Evolutionary conservation across 169 alveolate genomes (phyloP).

Genomic region (Plasmodium cynomolgi): DNA sequence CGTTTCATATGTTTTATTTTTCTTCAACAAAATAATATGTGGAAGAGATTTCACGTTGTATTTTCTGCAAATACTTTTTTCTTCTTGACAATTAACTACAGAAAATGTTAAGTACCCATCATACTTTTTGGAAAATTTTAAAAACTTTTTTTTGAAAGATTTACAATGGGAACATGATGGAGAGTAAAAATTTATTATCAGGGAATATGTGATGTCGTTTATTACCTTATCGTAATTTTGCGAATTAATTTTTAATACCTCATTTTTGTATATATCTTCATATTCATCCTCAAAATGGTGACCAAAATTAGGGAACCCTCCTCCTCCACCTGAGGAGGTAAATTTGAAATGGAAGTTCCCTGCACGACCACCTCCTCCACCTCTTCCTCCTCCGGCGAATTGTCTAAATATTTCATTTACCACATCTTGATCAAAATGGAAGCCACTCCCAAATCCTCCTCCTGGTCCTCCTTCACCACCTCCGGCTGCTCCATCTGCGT

Average conservation of each 20-base stretch:
- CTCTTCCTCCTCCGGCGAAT: slow-evolving; percentile 78
- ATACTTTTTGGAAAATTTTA: slow-evolving; percentile 79
- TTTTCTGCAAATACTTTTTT: slow-evolving; percentile 72
- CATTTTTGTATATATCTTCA: slow-evolving; percentile 76
- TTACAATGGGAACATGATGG: slow-evolving; percentile 85
- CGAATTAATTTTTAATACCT: slow-evolving; percentile 77
- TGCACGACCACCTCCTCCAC: slow-evolving; percentile 58
- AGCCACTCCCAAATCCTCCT: slow-evolving; percentile 77
- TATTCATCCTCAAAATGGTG: slow-evolving; percentile 44
- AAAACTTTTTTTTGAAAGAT: slow-evolving; percentile 69
- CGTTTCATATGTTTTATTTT: slow-evolving; percentile 55
- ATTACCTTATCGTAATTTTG: slow-evolving; percentile 40
- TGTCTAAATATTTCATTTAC: slow-evolving; percentile 87
- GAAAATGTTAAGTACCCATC: slow-evolving; percentile 80
- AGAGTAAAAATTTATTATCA: slow-evolving; percentile 83
- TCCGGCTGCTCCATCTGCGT: slow-evolving; percentile 83
- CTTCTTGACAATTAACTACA: slow-evolving; percentile 80
- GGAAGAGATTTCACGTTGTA: slow-evolving; percentile 78
- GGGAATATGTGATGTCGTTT: slow-evolving; percentile 68
- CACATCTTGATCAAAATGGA: slow-evolving; percentile 85
- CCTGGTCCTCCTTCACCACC: slow-evolving; percentile 72
- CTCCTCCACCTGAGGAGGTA: slow-evolving; percentile 75
- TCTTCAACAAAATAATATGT: slow-evolving; percentile 75
- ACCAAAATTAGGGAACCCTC: slow-evolving; percentile 28
- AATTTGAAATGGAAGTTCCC: slow-evolving; percentile 73